Percentiles rank a stretch among this genome's conserved stretches.
These are phyloP conservation scores for Fusarium zealandicum DNA, from an alignment of 2,329 filamentous ascomycete genomes.

Conservation along the genomic window DNA sequence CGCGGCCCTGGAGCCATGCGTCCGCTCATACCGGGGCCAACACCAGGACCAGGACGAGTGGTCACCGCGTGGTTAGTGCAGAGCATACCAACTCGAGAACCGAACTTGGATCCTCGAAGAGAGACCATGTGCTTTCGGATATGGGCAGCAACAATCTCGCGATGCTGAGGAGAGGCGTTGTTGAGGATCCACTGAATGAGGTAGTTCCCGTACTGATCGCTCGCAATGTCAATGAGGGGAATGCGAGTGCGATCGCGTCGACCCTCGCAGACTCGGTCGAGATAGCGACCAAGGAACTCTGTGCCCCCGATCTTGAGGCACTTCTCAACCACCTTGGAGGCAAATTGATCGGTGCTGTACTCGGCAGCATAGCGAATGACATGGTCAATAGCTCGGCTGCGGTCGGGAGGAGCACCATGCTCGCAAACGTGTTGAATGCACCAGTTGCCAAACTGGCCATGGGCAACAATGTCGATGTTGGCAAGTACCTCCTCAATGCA, in stretches of 20 bases:
- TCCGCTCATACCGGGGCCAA: conserved; percentile 68
- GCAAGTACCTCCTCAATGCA: conserved; percentile 96
- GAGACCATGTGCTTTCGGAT: conserved; percentile 99
- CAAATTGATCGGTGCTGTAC: conserved; percentile 99
- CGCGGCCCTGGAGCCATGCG: conserved; percentile 66
- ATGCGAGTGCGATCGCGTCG: conserved; percentile 91
- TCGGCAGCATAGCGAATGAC: conserved; percentile 92
- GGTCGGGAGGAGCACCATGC: conserved; percentile 89
- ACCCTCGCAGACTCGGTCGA: conserved; percentile 92
- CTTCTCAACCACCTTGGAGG: conserved; percentile 98
- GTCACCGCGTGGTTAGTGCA: conserved; percentile 93
- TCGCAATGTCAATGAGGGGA: conserved; percentile 96
- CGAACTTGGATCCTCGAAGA: conserved; percentile 96
- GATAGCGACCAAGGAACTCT: conserved; percentile 91
- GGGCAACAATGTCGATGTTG: conserved; percentile 95
- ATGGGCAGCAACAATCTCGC: conserved; percentile 90
- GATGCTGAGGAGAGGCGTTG: conserved; percentile 84
- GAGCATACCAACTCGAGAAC: conserved; percentile 97
- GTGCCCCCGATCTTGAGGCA: conserved; percentile 94
- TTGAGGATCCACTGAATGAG: conserved; percentile 96
- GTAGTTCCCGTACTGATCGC: conserved; percentile 99
- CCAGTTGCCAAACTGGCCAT: conserved; percentile 99
- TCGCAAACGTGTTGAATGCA: conserved; percentile 99
- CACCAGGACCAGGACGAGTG: conserved; percentile 86
- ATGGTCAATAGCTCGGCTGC: conserved; percentile 92